phyloP scores from a whole-genome alignment of 352 stramenopile species.

The Globisporangium alternatum region DNA sequence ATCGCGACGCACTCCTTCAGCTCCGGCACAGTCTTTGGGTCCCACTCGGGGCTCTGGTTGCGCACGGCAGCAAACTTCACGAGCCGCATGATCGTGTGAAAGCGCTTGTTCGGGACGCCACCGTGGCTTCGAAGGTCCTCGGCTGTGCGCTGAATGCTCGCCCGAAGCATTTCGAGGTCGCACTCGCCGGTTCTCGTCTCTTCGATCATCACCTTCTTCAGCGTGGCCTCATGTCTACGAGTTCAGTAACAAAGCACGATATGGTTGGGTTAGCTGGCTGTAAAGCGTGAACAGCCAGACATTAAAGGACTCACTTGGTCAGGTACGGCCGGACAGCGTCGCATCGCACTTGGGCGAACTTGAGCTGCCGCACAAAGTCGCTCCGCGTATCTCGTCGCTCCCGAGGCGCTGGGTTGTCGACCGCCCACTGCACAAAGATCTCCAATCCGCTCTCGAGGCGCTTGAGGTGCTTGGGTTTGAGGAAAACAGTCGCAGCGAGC shows the following conservation, averaged over 20 bases:
- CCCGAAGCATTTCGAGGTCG: background rate
- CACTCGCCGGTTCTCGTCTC: background rate
- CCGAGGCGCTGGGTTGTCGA: background rate
- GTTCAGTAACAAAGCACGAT: background rate
- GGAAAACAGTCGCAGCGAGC: background rate
- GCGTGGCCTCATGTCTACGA: background rate
- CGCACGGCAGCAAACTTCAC: background rate
- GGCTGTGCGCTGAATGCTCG: background rate
- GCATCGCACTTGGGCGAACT: background rate
- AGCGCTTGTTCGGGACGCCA: background rate
- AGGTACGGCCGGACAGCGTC: background rate
- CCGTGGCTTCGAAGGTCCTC: background rate
- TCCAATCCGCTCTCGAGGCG: background rate
- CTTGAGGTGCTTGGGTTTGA: slow-evolving; percentile 5
- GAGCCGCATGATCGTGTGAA: background rate
- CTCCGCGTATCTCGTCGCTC: slow-evolving; percentile 2
- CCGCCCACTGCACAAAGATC: slow-evolving; percentile 1
- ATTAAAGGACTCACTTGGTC: background rate
- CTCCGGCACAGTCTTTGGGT: background rate
- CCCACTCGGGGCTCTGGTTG: slow-evolving; percentile 3
- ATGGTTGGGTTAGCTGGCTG: background rate
- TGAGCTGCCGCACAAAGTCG: slow-evolving; percentile 4
- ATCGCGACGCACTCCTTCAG: slow-evolving; percentile 1
- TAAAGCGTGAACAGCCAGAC: background rate
- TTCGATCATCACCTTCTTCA: background rate